Evolutionary conservation across 805 yeast genomes (phyloP), one percentile per base, ranked within the genome.

Genomic region (Wickerhamiella bombiphila): DNA sequence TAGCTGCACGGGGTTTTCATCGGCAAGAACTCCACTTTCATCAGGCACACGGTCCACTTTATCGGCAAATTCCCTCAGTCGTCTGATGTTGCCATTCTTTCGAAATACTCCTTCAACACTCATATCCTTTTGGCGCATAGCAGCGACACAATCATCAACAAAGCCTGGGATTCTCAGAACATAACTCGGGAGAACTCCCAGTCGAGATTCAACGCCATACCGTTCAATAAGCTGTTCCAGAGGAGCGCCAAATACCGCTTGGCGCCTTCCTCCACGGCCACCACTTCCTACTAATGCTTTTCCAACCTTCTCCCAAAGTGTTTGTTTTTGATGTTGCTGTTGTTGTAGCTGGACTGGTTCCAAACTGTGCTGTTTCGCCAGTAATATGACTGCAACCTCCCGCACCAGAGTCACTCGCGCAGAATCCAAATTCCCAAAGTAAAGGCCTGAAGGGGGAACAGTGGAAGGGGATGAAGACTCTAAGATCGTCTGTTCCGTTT

Each of bases 41-140:
- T 73, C 68, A 1, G 95, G 94, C 47, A 70, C 66, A 32, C 68
- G 63, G 58, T 91, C 91, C 46, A 88, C 77, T 34, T 64, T 68
- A 38, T 74, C 82, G 0, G 83, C 70, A 41, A 86, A 60, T 46
- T 76, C 80, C 48, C 78, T 72, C 36, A 88, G 63, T 32, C 80
- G 69, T 49, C 85, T 74, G 52, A 91, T 86, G 54, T 91, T 91
- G 52, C 99, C 99, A 54, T 91, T 91, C 53, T 86, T 79, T 51
- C 99, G 72, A 68, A 91, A 91, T 3, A 91, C 78, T 42, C 98
- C 98, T 58, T 91, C 98, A 7, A 61, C 85, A 2, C 96, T 81
- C 78, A 88, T 73, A 58, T 91, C 97, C 66, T 81, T 83, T 42
- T 79, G 88, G 37, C 81, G 71, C 64, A 91, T 70, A 0, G 93